phyloP scores from a whole-genome alignment of 2,329 filamentous ascomycete genomes.

The Aureobasidium lini region DNA sequence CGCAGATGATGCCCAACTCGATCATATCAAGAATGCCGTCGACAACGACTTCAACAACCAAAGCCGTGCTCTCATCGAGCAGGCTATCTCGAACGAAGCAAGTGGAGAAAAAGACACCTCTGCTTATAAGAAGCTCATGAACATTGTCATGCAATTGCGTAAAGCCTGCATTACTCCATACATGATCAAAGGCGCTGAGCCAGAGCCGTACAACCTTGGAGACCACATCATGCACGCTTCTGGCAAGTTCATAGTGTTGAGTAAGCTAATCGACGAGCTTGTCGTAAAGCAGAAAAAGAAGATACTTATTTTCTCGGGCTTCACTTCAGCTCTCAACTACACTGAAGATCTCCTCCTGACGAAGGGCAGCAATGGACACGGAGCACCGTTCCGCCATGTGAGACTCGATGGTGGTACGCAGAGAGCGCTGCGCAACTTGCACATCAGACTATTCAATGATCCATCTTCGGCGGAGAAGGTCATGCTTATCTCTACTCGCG shows the following conservation, averaged over 20 bases:
- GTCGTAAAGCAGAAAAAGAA: constrained; percentile 47
- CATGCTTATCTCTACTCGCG: constrained; percentile 49
- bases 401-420: constrained; percentile 45
- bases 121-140: constrained; percentile 40
- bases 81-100: constrained; percentile 30
- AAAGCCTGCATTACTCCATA: constrained; percentile 52
- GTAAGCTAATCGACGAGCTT: constrained; percentile 43
- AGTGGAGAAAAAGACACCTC: constrained; percentile 14
- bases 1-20: constrained; percentile 25
- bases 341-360: constrained; percentile 45
- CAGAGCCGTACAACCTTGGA: constrained; percentile 39
- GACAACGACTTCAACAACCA: constrained; percentile 39
- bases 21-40: constrained; percentile 24
- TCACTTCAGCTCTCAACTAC: constrained; percentile 44
- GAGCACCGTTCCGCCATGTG: constrained; percentile 36
- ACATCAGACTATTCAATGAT: constrained; percentile 47
- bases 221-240: constrained; percentile 44
- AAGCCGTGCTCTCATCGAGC: constrained; percentile 36
- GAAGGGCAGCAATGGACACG: constrained; percentile 33
- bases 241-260: constrained; percentile 49
- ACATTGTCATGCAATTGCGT: constrained; percentile 49
- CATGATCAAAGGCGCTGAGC: constrained; percentile 39
- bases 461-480: constrained; percentile 40
- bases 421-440: constrained; percentile 44
- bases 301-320: constrained; percentile 51